Base-by-base conservation (phyloP, 192 early-diverging fungal genomes). In the Podila epigama region DNA sequence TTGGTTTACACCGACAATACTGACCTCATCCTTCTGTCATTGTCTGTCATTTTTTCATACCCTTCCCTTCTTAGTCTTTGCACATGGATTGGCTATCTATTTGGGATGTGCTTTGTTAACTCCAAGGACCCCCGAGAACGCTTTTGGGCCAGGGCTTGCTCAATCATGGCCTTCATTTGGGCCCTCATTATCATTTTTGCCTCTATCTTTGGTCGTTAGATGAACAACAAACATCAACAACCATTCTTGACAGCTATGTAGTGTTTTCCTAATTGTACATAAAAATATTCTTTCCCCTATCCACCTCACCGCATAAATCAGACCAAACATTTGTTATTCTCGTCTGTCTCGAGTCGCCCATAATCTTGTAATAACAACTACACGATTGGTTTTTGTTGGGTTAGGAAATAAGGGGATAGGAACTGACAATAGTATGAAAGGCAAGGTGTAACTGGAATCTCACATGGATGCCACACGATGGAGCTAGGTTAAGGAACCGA, bases 41-140 rank as follows among this genome's bases (percentile, higher is more conserved):
- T 13, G 1, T 44, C 34, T 6, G 10, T 42, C 33, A 7, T 51
- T 41, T 35, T 60, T 40, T 31, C 11, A 11, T n/a, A 20, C 35
- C 12, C 31, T 58, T 36, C 50, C n/a, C 15, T 22, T 33, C 12
- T 9, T 64, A 72, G 70, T 0, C 12, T 72, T 2, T 72, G 70
- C 40, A 72, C 70, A 4, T 72, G 63, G 55, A 9, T 72, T 31
- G 70, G 70, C 0, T 72, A 65, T 37, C 56, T 72, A 22, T 41
- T 65, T 40, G 70, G 70, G 34, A 65, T 65, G 62, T 72, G 56
- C 32, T 66, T 60, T 31, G 15, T 72, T 1, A 48, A 10, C 1
- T 72, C 70, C 1, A n/a, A 10, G 22, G 62, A 72, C 13, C 62
- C 61, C 4, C 33, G 70, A 41, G 70, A 72, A 31, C 53, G 70